Percentiles rank a stretch among this genome's conserved stretches.
phyloP scores from a whole-genome alignment of 2,329 filamentous ascomycete genomes.

The Pyrenochaeta sp. region DNA sequence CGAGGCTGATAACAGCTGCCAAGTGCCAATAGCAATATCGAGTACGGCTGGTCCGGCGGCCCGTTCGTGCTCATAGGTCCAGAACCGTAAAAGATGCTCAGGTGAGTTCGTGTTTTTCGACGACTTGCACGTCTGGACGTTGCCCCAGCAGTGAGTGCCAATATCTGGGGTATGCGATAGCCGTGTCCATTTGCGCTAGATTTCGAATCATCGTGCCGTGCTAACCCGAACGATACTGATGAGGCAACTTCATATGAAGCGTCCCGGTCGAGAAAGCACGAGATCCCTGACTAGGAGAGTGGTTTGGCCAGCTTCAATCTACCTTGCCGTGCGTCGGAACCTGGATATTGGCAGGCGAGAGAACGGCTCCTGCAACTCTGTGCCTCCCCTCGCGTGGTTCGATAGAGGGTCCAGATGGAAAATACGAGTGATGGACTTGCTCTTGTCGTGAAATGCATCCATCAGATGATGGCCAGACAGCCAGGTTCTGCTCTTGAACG shows the following conservation, averaged over 20 bases:
- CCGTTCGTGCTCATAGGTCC: constrained; percentile 36
- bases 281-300: constrained; percentile 17
- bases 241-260: constrained; percentile 23
- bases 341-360: constrained; percentile 12
- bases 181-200: constrained; percentile 15
- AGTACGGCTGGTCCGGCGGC: constrained; percentile 44
- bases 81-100: constrained; percentile 26
- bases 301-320: constrained; percentile 14
- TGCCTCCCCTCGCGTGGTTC: constrained; percentile 5
- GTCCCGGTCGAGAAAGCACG: constrained; percentile 15
- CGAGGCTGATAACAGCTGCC: constrained; percentile 34
- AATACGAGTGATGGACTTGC: constrained; percentile 9
- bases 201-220: constrained; percentile 14
- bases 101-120: constrained; percentile 40
- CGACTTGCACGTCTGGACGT: constrained; percentile 13
- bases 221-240: constrained; percentile 10
- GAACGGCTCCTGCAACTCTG: background rate
- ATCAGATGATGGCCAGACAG: constrained; percentile 18
- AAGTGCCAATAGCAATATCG: constrained; percentile 42
- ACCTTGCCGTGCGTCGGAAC: constrained; percentile 14
- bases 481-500: constrained; percentile 9
- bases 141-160: constrained; percentile 17
- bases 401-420: constrained; percentile 5
- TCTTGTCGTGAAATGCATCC: constrained; percentile 2
- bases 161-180: constrained; percentile 24